These are phyloP conservation scores for Vigna reflexopilosa DNA, from an alignment of 306 rosid species.

Conservation along the genomic window DNA sequence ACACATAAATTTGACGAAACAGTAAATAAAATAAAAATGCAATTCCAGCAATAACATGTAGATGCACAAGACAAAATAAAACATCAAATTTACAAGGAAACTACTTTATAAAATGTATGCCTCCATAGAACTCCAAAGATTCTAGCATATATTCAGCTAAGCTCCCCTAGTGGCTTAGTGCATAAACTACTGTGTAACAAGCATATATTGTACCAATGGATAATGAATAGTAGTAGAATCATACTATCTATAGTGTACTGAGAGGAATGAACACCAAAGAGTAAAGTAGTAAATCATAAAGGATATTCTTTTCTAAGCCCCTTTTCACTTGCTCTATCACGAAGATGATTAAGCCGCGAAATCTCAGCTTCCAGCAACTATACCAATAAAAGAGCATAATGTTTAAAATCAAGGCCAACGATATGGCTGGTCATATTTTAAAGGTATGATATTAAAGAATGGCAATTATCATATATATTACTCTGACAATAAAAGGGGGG, in stretches of 20 bases:
- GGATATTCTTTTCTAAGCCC: conserved; percentile 95
- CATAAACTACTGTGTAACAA: conserved; percentile 10
- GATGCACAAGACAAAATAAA: conserved; percentile 23
- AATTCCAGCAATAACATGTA: conserved; percentile 14
- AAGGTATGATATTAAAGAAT: conserved; percentile 20
- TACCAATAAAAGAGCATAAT: conserved; percentile 44
- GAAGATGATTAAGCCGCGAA: conserved; percentile 73
- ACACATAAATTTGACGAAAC: conserved; percentile 4
- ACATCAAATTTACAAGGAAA: conserved; percentile 15
- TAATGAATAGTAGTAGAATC: conserved; percentile 36
- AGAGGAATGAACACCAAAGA: conserved; percentile 2
- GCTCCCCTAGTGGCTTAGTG: conserved; percentile 15
- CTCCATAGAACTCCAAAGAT: conserved; percentile 15
- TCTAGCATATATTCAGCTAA: conserved; percentile 34
- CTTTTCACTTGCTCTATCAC: conserved; percentile 87
- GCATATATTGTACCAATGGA: conserved; percentile 28
- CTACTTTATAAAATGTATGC: conserved; percentile 31
- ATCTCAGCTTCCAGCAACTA: conserved; percentile 80
- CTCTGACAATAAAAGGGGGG: conserved; percentile 1
- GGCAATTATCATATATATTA: neutral
- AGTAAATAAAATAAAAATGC: conserved; percentile 28
- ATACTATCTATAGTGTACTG: conserved; percentile 8
- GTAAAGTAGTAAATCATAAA: conserved; percentile 49
- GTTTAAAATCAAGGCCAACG: conserved; percentile 33
- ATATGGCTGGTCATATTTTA: conserved; percentile 35